A percentile compares a stretch with the other conserved stretches of the same genome.
Conservation (phyloP, 805 yeast genomes). For the Sugiyamaella americana region DNA sequence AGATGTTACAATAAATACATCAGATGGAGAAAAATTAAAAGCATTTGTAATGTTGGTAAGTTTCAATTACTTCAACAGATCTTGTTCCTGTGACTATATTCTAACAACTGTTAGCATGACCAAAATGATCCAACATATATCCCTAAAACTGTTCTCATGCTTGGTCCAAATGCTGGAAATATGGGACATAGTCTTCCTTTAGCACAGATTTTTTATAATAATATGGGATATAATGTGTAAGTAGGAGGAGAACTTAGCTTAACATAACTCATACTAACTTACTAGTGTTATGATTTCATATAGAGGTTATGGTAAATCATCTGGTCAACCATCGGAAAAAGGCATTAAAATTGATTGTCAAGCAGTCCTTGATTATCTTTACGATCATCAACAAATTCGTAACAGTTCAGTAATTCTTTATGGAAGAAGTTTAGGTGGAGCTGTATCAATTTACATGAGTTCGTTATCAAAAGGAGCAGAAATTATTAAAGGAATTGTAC, state of each 20-base stretch:
- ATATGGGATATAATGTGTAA: constrained; percentile 61
- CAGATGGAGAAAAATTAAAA: constrained; percentile 64
- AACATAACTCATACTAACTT: background rate
- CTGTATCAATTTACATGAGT: constrained; percentile 81
- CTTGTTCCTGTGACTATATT: background rate
- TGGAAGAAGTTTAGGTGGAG: constrained; percentile 93
- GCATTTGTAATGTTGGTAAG: constrained; percentile 44
- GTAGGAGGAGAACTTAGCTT: background rate
- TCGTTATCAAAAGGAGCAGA: constrained; percentile 42
- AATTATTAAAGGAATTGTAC: constrained; percentile 54
- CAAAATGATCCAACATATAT: constrained; percentile 33
- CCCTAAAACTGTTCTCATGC: constrained; percentile 64
- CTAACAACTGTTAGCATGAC: constrained; percentile 1
- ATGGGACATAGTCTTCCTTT: constrained; percentile 87
- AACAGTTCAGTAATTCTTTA: constrained; percentile 57
- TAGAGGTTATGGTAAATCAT: constrained; percentile 82
- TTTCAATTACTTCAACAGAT: background rate
- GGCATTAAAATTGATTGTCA: constrained; percentile 84
- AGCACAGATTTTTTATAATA: constrained; percentile 58
- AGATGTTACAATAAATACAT: constrained; percentile 51
- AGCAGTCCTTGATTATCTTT: constrained; percentile 56
- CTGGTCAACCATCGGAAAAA: constrained; percentile 67
- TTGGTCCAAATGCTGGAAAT: constrained; percentile 94
- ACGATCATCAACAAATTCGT: constrained; percentile 46
- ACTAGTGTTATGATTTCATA: constrained; percentile 64